A percentile compares a stretch with the other conserved stretches of the same genome.
These are phyloP conservation scores for Colletotrichum tabaci DNA, from an alignment of 2,329 filamentous ascomycete species.

Conservation along the genomic window DNA sequence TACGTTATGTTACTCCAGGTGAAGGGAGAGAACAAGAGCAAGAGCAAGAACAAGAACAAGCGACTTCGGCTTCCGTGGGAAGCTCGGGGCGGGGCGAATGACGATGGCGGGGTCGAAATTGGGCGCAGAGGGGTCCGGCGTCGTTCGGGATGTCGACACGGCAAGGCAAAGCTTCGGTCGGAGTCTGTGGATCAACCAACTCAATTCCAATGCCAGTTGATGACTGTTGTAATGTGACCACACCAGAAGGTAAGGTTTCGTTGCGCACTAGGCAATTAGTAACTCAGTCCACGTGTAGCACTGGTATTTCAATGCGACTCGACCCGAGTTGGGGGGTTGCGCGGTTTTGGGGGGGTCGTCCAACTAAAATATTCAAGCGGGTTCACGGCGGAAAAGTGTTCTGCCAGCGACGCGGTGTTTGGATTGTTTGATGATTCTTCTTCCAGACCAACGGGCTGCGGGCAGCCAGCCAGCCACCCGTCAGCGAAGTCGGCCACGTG, in stretches of 20 bases:
- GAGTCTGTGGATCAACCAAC: neutral
- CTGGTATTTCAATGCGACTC: no score
- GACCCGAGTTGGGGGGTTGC: no score
- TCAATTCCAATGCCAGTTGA: neutral
- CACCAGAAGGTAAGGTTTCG: neutral
- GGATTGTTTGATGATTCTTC: slow-evolving; percentile 35
- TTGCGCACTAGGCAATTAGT: neutral
- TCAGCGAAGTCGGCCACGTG: neutral
- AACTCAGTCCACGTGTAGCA: neutral
- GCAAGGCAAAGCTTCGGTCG: slow-evolving; percentile 16
- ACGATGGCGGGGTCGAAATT: slow-evolving; percentile 36
- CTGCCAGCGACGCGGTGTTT: slow-evolving; percentile 13
- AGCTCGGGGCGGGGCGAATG: slow-evolving; percentile 28
- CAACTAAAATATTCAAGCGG: slow-evolving; percentile 13
- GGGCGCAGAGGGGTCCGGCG: slow-evolving; percentile 15
- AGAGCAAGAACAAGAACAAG: no score
- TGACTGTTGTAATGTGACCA: neutral
- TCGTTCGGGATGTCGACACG: slow-evolving; percentile 31
- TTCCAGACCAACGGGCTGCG: slow-evolving; percentile 9
- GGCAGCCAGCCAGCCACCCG: neutral
- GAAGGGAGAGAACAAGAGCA: neutral
- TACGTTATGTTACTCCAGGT: neutral
- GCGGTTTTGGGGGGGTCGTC: neutral
- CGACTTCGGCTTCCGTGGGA: slow-evolving; percentile 16
- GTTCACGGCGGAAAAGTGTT: slow-evolving; percentile 32